Evolutionary conservation across 441 rosid species (phyloP), one percentile per base, ranked within the genome.

Genomic region (Flueggea neowawraea): DNA sequence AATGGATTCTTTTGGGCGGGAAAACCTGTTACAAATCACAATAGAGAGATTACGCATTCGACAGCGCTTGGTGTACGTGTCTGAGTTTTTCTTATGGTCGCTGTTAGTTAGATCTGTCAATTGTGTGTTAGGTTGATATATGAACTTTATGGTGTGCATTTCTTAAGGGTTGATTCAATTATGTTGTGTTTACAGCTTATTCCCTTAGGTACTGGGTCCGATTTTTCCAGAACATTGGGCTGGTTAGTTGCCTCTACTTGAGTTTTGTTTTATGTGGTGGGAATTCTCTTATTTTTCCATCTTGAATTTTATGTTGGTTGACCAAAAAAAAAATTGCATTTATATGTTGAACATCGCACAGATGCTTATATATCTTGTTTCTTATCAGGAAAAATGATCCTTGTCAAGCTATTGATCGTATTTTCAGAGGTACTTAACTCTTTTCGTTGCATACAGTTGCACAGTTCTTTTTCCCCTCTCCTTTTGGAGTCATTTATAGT

Each of bases 1-100:
- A 91, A 95, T 80, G 99, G 99, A 63, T 95, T 95, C 84, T 95
- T 95, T 73, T 86, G 82, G 89, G 97, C 72, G 74, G 93, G 91
- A 60, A 81, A 86, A 70, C 89, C 82, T 52, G 84, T 88, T 71
- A 31, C 68, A 58, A 71, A 65, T 73, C 78, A 75, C 68, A 80
- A 76, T 16, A 73, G 64, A 44, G 88, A 80, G 62, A 78, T 78
- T 78, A 44, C 66, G 56, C 80, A 63, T 66, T 79, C 91, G 31
- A 84, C 99, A 72, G 98, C 99, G 15, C 88, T 95, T 60, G 96
- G 99, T 72, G 99, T 95, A 78, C 84, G 97, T 83, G 57, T 16
- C 45, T 65, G 52, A 57, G 52, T 47, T 55, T 54, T 52, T 52
- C n/a, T 15, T 57, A 22, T 54, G 50, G 45, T 54, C 16, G 14